Evolutionary conservation across 192 early-diverging fungal species (phyloP).

Genomic region (Backusella morwellensis): DNA sequence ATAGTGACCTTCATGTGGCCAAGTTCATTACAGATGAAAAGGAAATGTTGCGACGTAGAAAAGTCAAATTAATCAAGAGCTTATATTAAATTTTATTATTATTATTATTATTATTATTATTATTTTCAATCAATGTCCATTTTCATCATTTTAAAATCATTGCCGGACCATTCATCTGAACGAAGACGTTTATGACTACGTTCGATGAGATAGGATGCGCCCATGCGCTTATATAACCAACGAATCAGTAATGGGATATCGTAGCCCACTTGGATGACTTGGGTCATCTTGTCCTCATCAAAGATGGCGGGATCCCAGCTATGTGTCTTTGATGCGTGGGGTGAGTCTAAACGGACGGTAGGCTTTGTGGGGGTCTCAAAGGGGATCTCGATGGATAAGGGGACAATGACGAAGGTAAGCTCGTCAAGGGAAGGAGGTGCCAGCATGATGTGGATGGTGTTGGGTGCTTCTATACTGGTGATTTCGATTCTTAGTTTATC

Average conservation of each 20-base stretch:
- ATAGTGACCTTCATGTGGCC: slow-evolving; percentile 26
- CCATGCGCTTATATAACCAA: slow-evolving; percentile 21
- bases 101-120: too few relatives aligned
- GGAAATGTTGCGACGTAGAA: slow-evolving; percentile 36
- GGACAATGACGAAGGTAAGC: slow-evolving; percentile 12
- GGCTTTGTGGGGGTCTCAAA: slow-evolving; percentile 13
- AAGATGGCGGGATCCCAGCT: slow-evolving; percentile 24
- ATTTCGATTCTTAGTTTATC: slow-evolving; percentile 19
- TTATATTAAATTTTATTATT: slow-evolving; percentile 20
- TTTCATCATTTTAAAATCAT: slow-evolving; percentile 7
- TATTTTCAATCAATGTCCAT: not conserved
- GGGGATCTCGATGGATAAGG: slow-evolving; percentile 21
- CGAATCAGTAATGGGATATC: slow-evolving; percentile 13
- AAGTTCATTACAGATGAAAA: slow-evolving; percentile 32
- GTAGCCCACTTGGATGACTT: slow-evolving; percentile 14
- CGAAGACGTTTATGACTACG: not conserved
- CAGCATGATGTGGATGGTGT: slow-evolving; percentile 21
- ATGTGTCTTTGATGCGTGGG: not conserved
- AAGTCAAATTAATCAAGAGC: slow-evolving; percentile 25
- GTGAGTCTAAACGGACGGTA: slow-evolving; percentile 13
- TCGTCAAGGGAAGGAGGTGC: slow-evolving; percentile 7
- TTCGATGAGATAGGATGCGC: not conserved
- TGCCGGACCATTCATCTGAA: not conserved
- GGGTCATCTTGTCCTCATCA: slow-evolving; percentile 28
- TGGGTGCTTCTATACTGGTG: slow-evolving; percentile 15